These are phyloP conservation scores for Leccinum subtestaceum DNA, from an alignment of 768 basidiomycete species.

Conservation along the genomic window DNA sequence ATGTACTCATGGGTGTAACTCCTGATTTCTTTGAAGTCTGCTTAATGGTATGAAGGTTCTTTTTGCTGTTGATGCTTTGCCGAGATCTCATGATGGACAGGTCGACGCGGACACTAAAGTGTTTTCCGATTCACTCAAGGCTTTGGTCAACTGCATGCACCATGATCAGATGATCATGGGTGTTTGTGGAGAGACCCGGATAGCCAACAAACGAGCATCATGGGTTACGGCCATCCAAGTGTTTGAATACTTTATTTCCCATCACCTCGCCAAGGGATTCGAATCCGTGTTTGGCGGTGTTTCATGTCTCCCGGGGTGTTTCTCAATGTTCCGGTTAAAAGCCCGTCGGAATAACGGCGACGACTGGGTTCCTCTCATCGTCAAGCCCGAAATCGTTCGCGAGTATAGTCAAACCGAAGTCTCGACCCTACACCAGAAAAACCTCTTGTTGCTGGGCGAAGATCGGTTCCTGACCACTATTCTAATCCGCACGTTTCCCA, in stretches of 20 bases:
- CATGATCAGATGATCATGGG: constrained; percentile 99
- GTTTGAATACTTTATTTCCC: constrained; percentile 98
- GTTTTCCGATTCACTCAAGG: constrained; percentile 82
- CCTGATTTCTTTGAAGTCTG: constrained; percentile 98
- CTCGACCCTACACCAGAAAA: constrained; percentile 95
- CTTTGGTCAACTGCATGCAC: constrained; percentile 97
- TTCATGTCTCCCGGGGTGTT: constrained; percentile 98
- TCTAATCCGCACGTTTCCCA: constrained; percentile 94
- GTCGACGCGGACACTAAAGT: constrained; percentile 99
- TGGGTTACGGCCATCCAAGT: constrained; percentile 99
- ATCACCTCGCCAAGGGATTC: constrained; percentile 97
- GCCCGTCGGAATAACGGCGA: constrained; percentile 84
- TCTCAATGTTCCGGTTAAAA: constrained; percentile 99
- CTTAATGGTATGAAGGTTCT: constrained; percentile 73
- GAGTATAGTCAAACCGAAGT: constrained; percentile 96
- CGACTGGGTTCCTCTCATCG: constrained; percentile 96
- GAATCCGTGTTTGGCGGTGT: constrained; percentile 99
- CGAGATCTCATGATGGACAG: constrained; percentile 40
- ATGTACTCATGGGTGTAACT: constrained; percentile 96
- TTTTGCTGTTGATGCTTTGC: neutral
- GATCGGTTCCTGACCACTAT: constrained; percentile 98
- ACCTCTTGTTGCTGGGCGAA: constrained; percentile 92
- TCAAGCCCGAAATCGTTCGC: constrained; percentile 95
- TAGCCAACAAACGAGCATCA: constrained; percentile 96
- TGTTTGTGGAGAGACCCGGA: constrained; percentile 96